phyloP scores from a whole-genome alignment of 176 grass and related monocot genomes.

The Oryza punctata region DNA sequence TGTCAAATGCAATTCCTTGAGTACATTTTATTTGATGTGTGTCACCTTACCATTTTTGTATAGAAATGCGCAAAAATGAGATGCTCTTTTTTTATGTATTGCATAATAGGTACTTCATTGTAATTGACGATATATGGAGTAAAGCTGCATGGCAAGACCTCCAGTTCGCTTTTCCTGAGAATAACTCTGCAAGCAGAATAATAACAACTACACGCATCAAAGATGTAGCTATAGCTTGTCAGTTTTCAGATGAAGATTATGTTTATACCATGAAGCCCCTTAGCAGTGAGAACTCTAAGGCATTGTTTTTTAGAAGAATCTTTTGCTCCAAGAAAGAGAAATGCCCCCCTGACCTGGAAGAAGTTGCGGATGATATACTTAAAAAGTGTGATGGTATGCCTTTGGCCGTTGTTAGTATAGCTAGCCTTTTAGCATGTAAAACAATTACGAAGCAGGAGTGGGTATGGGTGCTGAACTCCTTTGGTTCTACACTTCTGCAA shows the following conservation, averaged over 20 bases:
- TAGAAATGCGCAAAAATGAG: no score
- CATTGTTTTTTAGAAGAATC: slow-evolving; percentile 35
- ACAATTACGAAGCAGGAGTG: not conserved
- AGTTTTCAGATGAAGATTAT: slow-evolving; percentile 2
- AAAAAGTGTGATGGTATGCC: slow-evolving; percentile 36
- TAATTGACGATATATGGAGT: slow-evolving; percentile 54
- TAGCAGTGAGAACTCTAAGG: slow-evolving; percentile 11
- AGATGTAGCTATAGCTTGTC: slow-evolving; percentile 35
- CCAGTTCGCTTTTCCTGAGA: slow-evolving; percentile 30
- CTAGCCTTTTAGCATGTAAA: slow-evolving; percentile 30
- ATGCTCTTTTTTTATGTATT: not conserved
- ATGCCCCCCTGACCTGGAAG: slow-evolving; percentile 9
- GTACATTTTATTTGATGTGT: no score
- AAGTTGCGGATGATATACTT: slow-evolving; percentile 23
- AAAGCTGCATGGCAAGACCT: slow-evolving; percentile 14
- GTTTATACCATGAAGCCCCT: slow-evolving; percentile 24
- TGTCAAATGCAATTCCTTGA: no score
- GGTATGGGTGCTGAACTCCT: slow-evolving; percentile 4
- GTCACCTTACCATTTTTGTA: not conserved
- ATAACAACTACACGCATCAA: slow-evolving; percentile 36
- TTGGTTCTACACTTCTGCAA: no score
- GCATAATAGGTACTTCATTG: slow-evolving; percentile 17
- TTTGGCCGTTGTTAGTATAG: slow-evolving; percentile 39
- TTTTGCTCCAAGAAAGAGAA: slow-evolving; percentile 2
- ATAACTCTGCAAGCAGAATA: slow-evolving; percentile 30